These are phyloP conservation scores for Chenopodium suecicum DNA, from an alignment of 148 eudicot genomes.

Conservation along the genomic window DNA sequence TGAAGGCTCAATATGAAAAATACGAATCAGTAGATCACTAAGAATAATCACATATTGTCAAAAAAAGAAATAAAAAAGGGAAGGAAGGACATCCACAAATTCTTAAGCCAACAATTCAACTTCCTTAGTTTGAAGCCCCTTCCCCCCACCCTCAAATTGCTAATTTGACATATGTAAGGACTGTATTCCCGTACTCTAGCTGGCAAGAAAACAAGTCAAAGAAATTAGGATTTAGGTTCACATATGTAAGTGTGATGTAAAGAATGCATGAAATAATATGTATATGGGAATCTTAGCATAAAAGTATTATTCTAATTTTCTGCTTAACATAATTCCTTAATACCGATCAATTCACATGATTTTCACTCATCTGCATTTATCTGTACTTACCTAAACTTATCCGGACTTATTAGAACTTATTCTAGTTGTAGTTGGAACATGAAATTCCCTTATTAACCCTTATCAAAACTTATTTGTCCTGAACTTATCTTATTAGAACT, in stretches of 20 bases:
- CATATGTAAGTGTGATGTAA: background rate
- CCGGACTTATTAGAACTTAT: too few species aligned
- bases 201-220: background rate
- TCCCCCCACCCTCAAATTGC: background rate
- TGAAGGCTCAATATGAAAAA: slow-evolving; percentile 11
- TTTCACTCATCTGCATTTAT: too few species aligned
- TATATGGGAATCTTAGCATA: background rate
- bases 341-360: background rate
- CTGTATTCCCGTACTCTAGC: background rate
- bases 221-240: too few species aligned
- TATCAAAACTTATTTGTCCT: too few species aligned
- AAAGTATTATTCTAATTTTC: background rate
- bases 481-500: too few species aligned
- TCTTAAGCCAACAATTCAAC: background rate
- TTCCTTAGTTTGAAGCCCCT: background rate
- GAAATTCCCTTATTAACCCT: too few species aligned
- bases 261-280: background rate
- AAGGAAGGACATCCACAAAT: background rate
- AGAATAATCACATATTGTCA: background rate
- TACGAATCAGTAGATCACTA: background rate
- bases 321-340: too few species aligned
- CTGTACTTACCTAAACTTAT: too few species aligned
- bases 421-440: too few species aligned
- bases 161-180: too few species aligned
- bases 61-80: background rate